Evolutionary conservation across 768 basidiomycete species (phyloP), one percentile per base, ranked within the genome.

Genomic region (Hericium erinaceus): DNA sequence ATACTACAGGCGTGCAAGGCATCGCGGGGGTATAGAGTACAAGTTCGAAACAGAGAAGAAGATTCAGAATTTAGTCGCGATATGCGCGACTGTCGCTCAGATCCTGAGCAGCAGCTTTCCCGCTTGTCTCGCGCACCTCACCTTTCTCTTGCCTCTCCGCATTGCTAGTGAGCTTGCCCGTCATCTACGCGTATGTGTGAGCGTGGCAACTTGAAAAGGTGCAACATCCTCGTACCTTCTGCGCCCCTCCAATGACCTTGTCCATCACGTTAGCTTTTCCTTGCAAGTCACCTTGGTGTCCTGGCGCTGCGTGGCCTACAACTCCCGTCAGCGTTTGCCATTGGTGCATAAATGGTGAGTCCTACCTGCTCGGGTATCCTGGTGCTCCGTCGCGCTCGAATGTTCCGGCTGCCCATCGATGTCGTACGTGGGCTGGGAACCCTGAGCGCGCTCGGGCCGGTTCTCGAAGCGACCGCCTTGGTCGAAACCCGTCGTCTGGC

Each of bases 211-310:
- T 33, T 22, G 5, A 9, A 26, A 41, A 57, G 44, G 7, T 39
- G 10, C 1, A 4, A 26, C 12, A 24, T 15, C 6, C 10, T 58
- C 64, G 2, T 13, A 81, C 83, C 75, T 84, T 76, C 62, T 84
- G 73, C 0, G 77, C 72, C 70, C 84, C 83, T 2, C 83, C 83
- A 38, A 82, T 62, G 20, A 83, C 58, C 67, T 80, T 84, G 69
- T 85, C 83, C 8, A 73, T 67, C 0, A 78, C n/a, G 26, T 63
- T 73, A 28, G 78, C 74, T 26, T 79, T 75, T 3, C 74, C 74
- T 0, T 74, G 70, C 20, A 70, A 33, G 53, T 73, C 65, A 2
- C 67, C 65, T 2, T 26, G 0, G 26, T 26, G 26, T 33, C 33
- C 33, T 33, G 0, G 33, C 9, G 8, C 33, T 10, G 33, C 33